phyloP scores from a whole-genome alignment of 495 filamentous ascomycete species.

The Neurospora sp. region DNA sequence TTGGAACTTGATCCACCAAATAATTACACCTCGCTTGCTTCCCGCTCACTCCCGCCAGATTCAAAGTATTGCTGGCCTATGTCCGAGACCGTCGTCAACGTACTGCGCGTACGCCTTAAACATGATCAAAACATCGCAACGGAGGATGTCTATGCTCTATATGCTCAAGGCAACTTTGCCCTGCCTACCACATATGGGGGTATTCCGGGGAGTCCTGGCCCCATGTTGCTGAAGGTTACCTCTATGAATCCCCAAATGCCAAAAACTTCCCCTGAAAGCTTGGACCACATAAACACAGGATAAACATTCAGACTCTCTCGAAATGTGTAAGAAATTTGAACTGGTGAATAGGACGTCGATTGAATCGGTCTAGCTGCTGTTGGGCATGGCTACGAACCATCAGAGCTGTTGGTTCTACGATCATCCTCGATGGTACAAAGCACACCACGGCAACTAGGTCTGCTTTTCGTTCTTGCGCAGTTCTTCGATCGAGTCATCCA shows the following conservation, averaged over 20 bases:
- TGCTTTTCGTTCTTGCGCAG: constrained; percentile 29
- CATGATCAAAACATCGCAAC: not conserved
- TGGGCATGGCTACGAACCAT: not conserved
- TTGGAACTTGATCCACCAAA: not conserved
- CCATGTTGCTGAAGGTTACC: not conserved
- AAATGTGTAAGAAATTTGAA: not conserved
- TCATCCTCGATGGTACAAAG: not conserved
- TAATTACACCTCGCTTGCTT: not conserved
- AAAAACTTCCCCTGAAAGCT: not conserved
- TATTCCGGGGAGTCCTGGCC: not conserved
- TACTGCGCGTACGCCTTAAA: not conserved
- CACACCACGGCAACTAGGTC: not conserved
- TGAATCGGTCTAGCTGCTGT: not conserved
- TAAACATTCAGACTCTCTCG: not conserved
- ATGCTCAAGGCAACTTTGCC: not conserved
- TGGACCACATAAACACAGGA: not conserved
- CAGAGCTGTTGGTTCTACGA: not conserved
- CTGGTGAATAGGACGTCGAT: not conserved
- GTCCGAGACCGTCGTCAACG: not conserved
- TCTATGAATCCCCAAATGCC: not conserved
- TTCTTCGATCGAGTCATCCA: constrained; percentile 72
- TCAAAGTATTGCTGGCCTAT: not conserved
- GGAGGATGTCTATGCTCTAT: not conserved
- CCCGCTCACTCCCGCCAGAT: not conserved
- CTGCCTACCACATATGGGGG: not conserved